These are phyloP conservation scores for Apophysomyces variabilis DNA, from an alignment of 371 early-diverging fungal genomes.

Conservation along the genomic window DNA sequence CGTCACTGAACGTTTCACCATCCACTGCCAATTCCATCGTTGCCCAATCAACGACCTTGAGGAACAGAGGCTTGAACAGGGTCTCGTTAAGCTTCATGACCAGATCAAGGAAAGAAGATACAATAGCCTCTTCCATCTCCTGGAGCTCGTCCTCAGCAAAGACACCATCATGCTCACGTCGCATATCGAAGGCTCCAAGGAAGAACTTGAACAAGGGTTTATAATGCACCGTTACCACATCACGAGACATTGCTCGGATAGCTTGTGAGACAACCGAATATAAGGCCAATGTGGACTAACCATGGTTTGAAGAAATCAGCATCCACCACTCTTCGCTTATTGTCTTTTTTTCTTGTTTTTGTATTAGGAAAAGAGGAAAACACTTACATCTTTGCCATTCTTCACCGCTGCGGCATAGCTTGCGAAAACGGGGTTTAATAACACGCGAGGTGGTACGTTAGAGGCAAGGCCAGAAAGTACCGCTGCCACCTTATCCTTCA, in stretches of 20 bases:
- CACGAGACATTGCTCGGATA: conserved; percentile 67
- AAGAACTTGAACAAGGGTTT: conserved; percentile 84
- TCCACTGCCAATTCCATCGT: conserved; percentile 60
- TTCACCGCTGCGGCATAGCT: conserved; percentile 60
- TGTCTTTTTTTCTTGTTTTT: background rate
- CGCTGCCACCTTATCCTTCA: conserved; percentile 52
- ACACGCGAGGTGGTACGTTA: conserved; percentile 69
- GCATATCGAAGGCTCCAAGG: conserved; percentile 74
- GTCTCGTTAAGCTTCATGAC: conserved; percentile 93
- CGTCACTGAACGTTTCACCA: conserved; percentile 35
- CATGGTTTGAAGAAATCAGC: background rate
- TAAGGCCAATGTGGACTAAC: conserved; percentile 51
- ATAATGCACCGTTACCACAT: conserved; percentile 69
- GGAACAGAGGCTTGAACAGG: conserved; percentile 91
- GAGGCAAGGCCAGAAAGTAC: conserved; percentile 61
- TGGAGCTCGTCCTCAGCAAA: conserved; percentile 47
- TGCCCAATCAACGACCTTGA: conserved; percentile 91
- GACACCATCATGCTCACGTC: conserved; percentile 40
- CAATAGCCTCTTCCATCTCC: conserved; percentile 68
- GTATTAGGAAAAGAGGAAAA: background rate
- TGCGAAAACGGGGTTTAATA: conserved; percentile 71
- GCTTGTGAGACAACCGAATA: conserved; percentile 68
- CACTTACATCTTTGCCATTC: conserved; percentile 54
- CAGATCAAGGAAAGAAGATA: conserved; percentile 77
- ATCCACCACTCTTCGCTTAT: too few relatives aligned